Conservation (phyloP, 2,329 filamentous ascomycete genomes). For the Alternaria sp. region DNA sequence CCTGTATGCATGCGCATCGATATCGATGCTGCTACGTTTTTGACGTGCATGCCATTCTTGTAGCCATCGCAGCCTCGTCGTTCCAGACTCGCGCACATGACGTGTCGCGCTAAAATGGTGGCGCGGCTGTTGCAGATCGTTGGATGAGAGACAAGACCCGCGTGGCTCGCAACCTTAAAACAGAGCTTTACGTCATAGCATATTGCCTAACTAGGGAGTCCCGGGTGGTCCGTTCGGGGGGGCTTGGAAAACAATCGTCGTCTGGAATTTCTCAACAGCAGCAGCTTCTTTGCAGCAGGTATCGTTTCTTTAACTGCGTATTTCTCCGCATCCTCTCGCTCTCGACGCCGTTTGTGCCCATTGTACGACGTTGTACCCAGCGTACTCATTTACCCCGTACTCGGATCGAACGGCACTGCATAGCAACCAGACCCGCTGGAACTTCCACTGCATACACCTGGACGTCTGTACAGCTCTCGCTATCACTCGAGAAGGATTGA, state of each 20-base stretch:
- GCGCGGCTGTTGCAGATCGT: constrained; percentile 24
- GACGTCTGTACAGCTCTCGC: neutral
- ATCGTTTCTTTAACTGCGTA: neutral
- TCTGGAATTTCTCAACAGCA: constrained; percentile 3
- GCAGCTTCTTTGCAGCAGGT: neutral
- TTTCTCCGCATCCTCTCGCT: neutral
- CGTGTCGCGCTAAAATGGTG: constrained; percentile 19
- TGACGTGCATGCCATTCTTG: constrained; percentile 1
- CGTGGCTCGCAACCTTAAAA: constrained; percentile 25
- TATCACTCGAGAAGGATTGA: neutral
- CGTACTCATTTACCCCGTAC: constrained; percentile 1
- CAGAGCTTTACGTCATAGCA: constrained; percentile 32
- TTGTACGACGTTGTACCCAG: neutral
- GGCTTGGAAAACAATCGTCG: constrained; percentile 18
- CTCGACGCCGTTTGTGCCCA: neutral
- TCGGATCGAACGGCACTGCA: constrained; percentile 5
- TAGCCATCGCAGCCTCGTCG: neutral
- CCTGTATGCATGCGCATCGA: neutral
- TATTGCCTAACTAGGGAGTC: constrained; percentile 9
- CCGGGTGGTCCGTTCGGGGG: constrained; percentile 14
- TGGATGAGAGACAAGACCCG: constrained; percentile 18
- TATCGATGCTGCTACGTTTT: neutral
- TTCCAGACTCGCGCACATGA: constrained; percentile 14
- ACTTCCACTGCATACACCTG: neutral
- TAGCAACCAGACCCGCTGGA: constrained; percentile 6